phyloP scores from a whole-genome alignment of 176 grass and related monocot genomes.

The Chloris gayana region DNA sequence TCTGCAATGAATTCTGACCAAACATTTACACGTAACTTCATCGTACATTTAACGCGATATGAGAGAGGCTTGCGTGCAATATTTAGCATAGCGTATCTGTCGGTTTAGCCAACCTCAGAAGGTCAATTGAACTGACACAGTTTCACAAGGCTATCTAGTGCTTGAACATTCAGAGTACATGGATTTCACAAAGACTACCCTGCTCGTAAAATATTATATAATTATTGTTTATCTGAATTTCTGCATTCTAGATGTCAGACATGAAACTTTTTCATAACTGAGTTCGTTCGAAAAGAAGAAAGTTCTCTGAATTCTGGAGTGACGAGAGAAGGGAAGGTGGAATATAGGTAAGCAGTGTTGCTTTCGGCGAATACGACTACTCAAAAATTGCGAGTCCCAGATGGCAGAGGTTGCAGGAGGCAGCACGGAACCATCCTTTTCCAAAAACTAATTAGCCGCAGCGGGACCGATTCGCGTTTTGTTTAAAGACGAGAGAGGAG shows the following conservation, averaged over 20 bases:
- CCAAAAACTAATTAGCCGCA: slow-evolving; percentile 25
- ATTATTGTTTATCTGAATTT: not conserved
- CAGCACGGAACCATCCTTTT: slow-evolving; percentile 47
- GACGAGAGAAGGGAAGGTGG: not conserved
- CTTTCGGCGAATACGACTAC: slow-evolving; percentile 18
- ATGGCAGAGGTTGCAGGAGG: slow-evolving; percentile 19
- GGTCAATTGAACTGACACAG: not conserved
- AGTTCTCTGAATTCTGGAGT: not conserved
- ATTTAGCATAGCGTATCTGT: not conserved
- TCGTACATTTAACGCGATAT: not conserved
- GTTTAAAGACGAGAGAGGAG: slow-evolving; percentile 40
- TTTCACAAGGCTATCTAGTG: not conserved
- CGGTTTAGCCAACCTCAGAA: not conserved
- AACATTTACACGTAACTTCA: not conserved
- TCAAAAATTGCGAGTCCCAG: not conserved
- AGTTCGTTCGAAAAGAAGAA: not conserved
- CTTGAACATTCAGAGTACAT: not conserved
- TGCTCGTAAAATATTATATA: not conserved
- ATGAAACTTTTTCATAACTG: not conserved
- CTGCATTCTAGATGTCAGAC: too few relatives aligned
- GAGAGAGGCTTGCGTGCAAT: not conserved
- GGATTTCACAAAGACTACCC: not conserved
- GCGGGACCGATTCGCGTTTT: slow-evolving; percentile 8
- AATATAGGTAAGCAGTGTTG: not conserved
- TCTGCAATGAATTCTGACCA: not conserved